These are phyloP conservation scores for Boechera retrofracta DNA, from an alignment of 345 rosid genomes.

Conservation along the genomic window DNA sequence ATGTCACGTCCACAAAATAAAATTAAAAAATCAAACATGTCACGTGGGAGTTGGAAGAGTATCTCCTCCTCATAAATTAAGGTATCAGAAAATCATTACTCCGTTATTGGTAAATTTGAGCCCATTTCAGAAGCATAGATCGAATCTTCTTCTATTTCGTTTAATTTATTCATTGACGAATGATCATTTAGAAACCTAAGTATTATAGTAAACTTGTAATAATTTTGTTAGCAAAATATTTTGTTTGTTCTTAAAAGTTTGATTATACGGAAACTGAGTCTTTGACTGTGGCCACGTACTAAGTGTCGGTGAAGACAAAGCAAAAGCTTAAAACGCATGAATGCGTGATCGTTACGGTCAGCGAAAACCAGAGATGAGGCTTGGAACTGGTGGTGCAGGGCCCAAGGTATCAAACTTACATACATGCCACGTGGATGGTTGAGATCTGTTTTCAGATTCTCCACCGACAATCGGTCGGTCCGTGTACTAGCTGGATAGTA, in stretches of 20 bases:
- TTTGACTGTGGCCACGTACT: background rate
- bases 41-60: constrained; percentile 29
- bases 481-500: constrained; percentile 6
- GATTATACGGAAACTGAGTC: constrained; percentile 27
- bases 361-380: constrained; percentile 23
- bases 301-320: constrained; percentile 39
- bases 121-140: constrained; percentile 38
- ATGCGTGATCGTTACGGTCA: constrained; percentile 29
- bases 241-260: constrained; percentile 5
- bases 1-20: constrained; percentile 4
- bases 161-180: background rate
- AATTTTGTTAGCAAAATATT: background rate
- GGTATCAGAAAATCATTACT: constrained; percentile 38
- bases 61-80: constrained; percentile 44
- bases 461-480: constrained; percentile 48
- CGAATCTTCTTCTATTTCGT: constrained; percentile 35
- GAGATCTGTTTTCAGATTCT: constrained; percentile 28
- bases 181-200: background rate
- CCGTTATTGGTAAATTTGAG: constrained; percentile 1
- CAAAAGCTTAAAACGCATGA: constrained; percentile 24
- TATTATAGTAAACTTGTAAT: background rate
- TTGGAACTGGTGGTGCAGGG: constrained; percentile 11
- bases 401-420: background rate
- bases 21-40: constrained; percentile 6
- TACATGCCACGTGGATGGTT: constrained; percentile 34